Base-by-base conservation (phyloP, 768 basidiomycete genomes). In the Heimioporus sp. region DNA sequence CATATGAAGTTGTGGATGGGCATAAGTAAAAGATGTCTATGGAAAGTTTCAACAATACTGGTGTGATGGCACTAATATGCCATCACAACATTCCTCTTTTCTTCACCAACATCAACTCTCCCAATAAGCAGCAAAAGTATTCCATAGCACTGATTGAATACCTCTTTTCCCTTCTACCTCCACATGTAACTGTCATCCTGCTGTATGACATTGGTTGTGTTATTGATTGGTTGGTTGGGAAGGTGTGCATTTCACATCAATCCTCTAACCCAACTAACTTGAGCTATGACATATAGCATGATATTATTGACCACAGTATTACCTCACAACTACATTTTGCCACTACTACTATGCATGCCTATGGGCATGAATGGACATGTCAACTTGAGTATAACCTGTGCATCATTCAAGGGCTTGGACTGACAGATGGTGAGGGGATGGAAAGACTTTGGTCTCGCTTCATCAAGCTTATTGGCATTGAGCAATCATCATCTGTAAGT, bases 321-420 rank as follows among this genome's bases (percentile, higher is more conserved):
- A 15, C 20, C 12, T 12, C 40, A 5, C 6, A 8, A 10, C 40
- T 41, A 9, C 7, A 15, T 10, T 21, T 41, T 10, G 40, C 40
- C 6, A 71, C 70, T 0, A 68, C 65, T 12, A 70, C 66, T 0
- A 70, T 76, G 64, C 75, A 77, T 49, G 70, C 71, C 0, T 74
- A 72, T 51, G 68, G 65, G 21, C 73, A 73, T 45, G 62, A 71
- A 43, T 75, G 67, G 35, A 15, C 35, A 13, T 36, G 35, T 13
- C 35, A 36, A 13, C 6, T 36, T 7, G 35, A 12, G 12, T 36
- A 36, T 15, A 55, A 53, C 17, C 49, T 46, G 1, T 2, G 30
- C 0, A 21, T 51, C 0, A 4, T 55, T 0, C 59, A 69, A 16
- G 42, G 43, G 12, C 35, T 53, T 19, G 52, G 47, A 73, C 65